Evolutionary conservation across 179 eudicot species (phyloP).

Genomic region (Spergularia azorica): DNA sequence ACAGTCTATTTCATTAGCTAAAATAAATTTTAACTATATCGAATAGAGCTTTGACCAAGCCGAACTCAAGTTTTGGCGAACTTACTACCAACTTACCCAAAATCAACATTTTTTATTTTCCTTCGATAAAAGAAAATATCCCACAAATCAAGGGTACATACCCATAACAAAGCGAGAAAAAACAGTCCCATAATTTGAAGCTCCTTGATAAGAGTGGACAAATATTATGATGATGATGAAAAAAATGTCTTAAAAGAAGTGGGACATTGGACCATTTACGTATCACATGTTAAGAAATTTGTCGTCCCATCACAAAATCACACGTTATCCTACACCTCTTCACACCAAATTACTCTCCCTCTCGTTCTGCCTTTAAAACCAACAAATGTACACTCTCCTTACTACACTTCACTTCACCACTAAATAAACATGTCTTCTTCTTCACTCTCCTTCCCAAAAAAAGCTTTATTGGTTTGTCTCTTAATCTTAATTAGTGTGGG

Average conservation of each 20-base stretch:
- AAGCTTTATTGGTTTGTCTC: constrained; percentile 16
- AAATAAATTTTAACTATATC: too few species aligned
- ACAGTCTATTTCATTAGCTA: too few species aligned
- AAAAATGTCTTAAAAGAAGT: neutral
- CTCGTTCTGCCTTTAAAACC: constrained; percentile 3
- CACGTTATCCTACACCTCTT: neutral
- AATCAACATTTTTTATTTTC: too few species aligned
- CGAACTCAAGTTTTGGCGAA: too few species aligned
- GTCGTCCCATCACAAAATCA: neutral
- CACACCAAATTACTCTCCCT: neutral
- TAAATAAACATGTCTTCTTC: constrained; percentile 19
- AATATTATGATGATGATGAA: neutral
- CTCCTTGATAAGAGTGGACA: constrained; percentile 8
- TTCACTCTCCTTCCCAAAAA: constrained; percentile 5
- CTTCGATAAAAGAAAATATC: too few species aligned
- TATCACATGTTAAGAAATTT: constrained; percentile 8
- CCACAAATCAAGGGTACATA: too few species aligned
- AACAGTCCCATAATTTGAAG: neutral
- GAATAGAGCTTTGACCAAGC: too few species aligned
- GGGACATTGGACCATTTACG: constrained; percentile 3
- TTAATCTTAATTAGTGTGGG: constrained; percentile 20
- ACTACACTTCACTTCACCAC: neutral
- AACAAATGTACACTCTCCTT: neutral
- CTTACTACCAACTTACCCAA: too few species aligned
- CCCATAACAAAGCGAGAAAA: neutral